Conservation (phyloP, 2,329 filamentous ascomycete genomes). For the Xylariaceae sp. region DNA sequence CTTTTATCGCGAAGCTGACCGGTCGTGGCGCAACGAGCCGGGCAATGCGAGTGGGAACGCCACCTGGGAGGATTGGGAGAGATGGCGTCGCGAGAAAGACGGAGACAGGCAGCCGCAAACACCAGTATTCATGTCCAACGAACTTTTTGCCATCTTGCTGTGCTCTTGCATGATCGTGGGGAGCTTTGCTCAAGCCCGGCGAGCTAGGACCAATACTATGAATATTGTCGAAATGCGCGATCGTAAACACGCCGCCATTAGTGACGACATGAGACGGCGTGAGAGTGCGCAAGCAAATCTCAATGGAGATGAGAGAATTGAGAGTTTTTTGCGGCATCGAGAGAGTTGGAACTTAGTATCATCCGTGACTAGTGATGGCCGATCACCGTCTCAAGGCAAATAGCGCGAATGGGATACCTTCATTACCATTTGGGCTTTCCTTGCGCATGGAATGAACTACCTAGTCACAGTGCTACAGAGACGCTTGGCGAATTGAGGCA, state of each 20-base stretch:
- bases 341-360: conserved; percentile 42
- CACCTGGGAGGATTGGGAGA: conserved; percentile 98
- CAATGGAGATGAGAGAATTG: conserved; percentile 63
- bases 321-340: conserved; percentile 70
- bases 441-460: neutral
- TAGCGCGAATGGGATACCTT: conserved; percentile 5
- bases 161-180: conserved; percentile 65
- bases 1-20: conserved; percentile 40
- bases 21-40: conserved; percentile 46
- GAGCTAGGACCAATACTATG: conserved; percentile 59
- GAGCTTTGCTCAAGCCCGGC: conserved; percentile 66
- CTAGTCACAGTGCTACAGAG: neutral
- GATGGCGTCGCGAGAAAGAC: conserved; percentile 60
- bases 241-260: conserved; percentile 62
- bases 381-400: conserved; percentile 7
- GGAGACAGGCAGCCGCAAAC: conserved; percentile 45
- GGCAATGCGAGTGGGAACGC: conserved; percentile 63
- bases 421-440: neutral
- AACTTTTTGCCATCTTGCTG: conserved; percentile 70
- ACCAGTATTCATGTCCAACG: conserved; percentile 70
- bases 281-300: conserved; percentile 50
- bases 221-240: conserved; percentile 63
- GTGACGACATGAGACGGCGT: conserved; percentile 52
- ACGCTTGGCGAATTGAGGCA: no score
- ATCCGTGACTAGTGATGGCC: conserved; percentile 1